phyloP scores from a whole-genome alignment of 2,329 filamentous ascomycete species.

The Decorospora gaudefroyi region DNA sequence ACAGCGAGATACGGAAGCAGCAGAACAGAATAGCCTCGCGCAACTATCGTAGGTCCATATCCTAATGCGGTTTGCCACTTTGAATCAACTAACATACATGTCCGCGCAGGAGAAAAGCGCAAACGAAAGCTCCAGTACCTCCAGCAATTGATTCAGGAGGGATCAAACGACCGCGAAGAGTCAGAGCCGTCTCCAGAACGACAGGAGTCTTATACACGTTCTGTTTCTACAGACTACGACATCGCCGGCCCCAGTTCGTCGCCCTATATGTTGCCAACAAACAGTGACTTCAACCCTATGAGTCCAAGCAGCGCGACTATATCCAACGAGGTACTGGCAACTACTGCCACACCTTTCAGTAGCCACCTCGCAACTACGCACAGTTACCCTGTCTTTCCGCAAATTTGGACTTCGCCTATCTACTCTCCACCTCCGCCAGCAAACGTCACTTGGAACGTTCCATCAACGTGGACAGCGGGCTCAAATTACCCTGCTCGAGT shows the following conservation, averaged over 20 bases:
- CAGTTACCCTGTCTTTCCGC: conserved; percentile 19
- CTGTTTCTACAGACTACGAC: conserved; percentile 26
- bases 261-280: conserved; percentile 19
- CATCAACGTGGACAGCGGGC: conserved; percentile 24
- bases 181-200: conserved; percentile 18
- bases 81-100: conserved; percentile 13
- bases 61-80: background rate
- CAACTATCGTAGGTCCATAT: conserved; percentile 41
- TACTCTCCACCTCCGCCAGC: conserved; percentile 23
- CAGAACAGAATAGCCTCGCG: conserved; percentile 47
- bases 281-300: conserved; percentile 9
- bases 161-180: conserved; percentile 19
- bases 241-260: conserved; percentile 7
- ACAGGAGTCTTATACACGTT: conserved; percentile 22
- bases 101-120: conserved; percentile 41
- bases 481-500: conserved; percentile 15
- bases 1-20: conserved; percentile 46
- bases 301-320: conserved; percentile 15
- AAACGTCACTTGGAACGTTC: conserved; percentile 26
- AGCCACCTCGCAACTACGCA: conserved; percentile 16
- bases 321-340: conserved; percentile 13
- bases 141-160: conserved; percentile 40
- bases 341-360: conserved; percentile 19
- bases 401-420: conserved; percentile 21
- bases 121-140: conserved; percentile 46